Evolutionary conservation across 257 asterid genomes (phyloP).

Genomic region (Solanum tarijense): DNA sequence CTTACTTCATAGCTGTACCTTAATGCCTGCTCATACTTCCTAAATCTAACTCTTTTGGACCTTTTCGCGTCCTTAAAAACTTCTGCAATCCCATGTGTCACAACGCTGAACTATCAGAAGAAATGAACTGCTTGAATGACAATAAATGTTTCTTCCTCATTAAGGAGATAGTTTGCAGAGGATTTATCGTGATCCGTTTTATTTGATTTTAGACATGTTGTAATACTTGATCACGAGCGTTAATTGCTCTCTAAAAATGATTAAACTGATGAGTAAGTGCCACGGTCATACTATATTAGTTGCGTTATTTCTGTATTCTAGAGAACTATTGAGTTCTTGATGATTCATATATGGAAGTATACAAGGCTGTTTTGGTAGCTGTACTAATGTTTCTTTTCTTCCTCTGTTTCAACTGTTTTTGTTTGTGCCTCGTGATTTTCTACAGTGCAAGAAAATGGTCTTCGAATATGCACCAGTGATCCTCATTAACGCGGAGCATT

Average conservation of each 20-base stretch:
- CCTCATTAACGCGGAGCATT: slow-evolving; percentile 67
- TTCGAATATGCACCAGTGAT: slow-evolving; percentile 73
- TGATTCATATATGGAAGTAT: not conserved
- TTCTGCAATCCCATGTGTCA: not conserved
- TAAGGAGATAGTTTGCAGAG: not conserved
- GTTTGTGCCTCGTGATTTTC: not conserved
- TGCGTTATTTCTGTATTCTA: not conserved
- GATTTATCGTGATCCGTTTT: not conserved
- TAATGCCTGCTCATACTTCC: not conserved
- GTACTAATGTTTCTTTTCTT: not conserved
- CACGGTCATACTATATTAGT: not conserved
- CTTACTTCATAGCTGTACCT: not conserved
- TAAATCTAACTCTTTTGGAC: not conserved
- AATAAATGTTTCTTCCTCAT: not conserved
- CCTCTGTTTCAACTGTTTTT: not conserved
- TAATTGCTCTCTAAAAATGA: not conserved
- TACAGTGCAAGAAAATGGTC: slow-evolving; percentile 83
- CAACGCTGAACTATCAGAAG: not conserved
- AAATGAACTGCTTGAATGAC: not conserved
- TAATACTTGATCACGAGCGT: not conserved
- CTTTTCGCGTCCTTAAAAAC: not conserved
- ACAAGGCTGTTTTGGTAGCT: not conserved
- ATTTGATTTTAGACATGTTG: too few relatives aligned
- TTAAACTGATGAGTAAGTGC: not conserved
- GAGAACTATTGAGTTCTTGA: not conserved